Evolutionary conservation across 2,329 filamentous ascomycete genomes (phyloP), one percentile per base, ranked within the genome.

Genomic region (Colletotrichum liaoningense): DNA sequence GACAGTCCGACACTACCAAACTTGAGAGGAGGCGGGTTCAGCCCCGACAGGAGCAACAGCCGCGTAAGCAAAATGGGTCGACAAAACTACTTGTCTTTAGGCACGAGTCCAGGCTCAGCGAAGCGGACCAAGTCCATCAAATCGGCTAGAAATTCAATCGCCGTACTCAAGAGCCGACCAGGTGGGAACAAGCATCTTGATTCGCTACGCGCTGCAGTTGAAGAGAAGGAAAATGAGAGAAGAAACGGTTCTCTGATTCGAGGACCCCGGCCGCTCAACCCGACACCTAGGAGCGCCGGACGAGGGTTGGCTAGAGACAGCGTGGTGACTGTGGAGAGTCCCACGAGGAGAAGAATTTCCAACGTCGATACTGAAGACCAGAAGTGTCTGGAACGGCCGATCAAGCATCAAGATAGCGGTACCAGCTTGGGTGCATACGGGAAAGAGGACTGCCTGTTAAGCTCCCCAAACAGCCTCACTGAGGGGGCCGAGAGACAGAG

Each of bases 391-490:
- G 54, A 22, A 0, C 33, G 55, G 26, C 14, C 52, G 16, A 30
- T 24, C 33, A 57, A 46, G 28, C 70, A 76, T 38, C 74, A 79
- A 1, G 75, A 73, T 24, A 85, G 84, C 19, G 77, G 79, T 1
- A 84, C 86, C 24, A 87, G 83, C 42, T 70, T 84, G 35, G 84
- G 83, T 1, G 65, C 86, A 62, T 88, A 88, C 73, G 85, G 87
- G 72, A 78, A 81, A 62, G 84, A 87, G 33, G 86, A 85, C 1
- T 87, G 87, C 63, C 76, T 87, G 70, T 80, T 84, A 72, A 78
- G 79, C 35, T 85, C 85, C 30, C 86, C 85, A 3, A 82, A 82
- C n/a, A 77, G 81, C 72, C 78, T 81, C 19, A 59, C 49, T 24
- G 26, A 28, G 2, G 69, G 67, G 22, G 24, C 56, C 1, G n/a